Evolutionary conservation across 192 early-diverging fungal species (phyloP), one percentile per base, ranked within the genome.

Genomic region (Spizellomyces sp.): DNA sequence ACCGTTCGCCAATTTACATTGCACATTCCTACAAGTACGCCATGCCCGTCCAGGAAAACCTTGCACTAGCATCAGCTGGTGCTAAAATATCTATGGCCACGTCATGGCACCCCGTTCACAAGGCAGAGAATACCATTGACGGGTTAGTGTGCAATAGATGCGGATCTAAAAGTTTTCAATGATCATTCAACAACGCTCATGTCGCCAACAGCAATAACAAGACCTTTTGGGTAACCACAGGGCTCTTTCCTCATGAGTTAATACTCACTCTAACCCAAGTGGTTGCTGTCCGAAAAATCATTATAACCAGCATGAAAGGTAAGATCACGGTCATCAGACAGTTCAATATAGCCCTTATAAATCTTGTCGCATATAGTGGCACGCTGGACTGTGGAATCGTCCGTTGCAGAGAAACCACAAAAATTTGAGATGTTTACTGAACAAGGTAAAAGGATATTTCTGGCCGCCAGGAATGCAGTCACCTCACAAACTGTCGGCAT

Each of bases 191-290:
- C 27, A 36, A 36, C 27, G 27, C 27, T 36, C 27, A 36, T 36
- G 27, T 36, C 3, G 27, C 27, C 27, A 43, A 22, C 8, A 69
- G 12, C 9, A 42, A 36, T 21, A 17, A 61, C 9, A 17, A 45
- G 46, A 36, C n/a, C 9, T 69, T 21, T 46, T 81, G 74, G 71
- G 66, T 79, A 57, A 79, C 76, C 10, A 81, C 79, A 4, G 79
- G 79, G 7, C 68, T 79, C 43, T 79, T 63, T 45, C 79, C 79
- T 14, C 76, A 81, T 67, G 77, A 77, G 48, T 62, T 79, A 42
- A 48, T 80, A 12, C 10, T 80, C 7, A 62, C 64, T 5, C 36
- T 80, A 9, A 64, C 75, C 17, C 43, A 21, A 9, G n/a, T 54
- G 15, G 64, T 65, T 17, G 10, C 22, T 4, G 42, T 78, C 5